These are phyloP conservation scores for Halocafeteria seosinensis DNA, from an alignment of 108 stramenopile species.

Conservation along the genomic window DNA sequence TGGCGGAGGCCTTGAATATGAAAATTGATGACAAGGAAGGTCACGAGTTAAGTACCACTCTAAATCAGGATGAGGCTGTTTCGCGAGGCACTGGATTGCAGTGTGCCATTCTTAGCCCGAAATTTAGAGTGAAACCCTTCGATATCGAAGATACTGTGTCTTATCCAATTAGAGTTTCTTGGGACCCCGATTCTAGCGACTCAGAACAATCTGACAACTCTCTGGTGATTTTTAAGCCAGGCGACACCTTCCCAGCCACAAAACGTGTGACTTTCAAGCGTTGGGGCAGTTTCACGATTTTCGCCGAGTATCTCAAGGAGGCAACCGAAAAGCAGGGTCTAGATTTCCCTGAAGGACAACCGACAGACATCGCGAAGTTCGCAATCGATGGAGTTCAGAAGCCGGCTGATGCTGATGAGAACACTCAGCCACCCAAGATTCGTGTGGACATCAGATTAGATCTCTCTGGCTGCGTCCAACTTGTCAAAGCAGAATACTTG, in stretches of 20 bases:
- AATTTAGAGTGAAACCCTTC: slow-evolving; percentile 91
- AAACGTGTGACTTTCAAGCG: slow-evolving; percentile 71
- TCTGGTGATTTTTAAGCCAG: slow-evolving; percentile 63
- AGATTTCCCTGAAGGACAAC: background rate
- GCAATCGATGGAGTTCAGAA: slow-evolving; percentile 25
- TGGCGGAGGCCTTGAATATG: slow-evolving; percentile 45
- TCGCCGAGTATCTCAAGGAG: slow-evolving; percentile 21
- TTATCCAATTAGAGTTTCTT: slow-evolving; percentile 63
- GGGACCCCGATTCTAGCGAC: slow-evolving; percentile 55
- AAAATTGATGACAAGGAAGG: slow-evolving; percentile 43
- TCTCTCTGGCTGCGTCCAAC: slow-evolving; percentile 63
- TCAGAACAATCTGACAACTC: slow-evolving; percentile 33
- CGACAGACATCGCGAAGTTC: slow-evolving; percentile 35
- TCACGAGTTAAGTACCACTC: slow-evolving; percentile 72
- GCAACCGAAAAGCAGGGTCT: background rate
- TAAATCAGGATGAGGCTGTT: slow-evolving; percentile 95
- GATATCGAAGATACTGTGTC: slow-evolving; percentile 52
- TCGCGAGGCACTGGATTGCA: slow-evolving; percentile 83
- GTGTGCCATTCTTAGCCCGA: slow-evolving; percentile 80
- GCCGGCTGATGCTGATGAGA: slow-evolving; percentile 9
- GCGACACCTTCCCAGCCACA: slow-evolving; percentile 69
- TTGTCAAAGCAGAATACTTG: slow-evolving; percentile 79
- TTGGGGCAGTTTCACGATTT: slow-evolving; percentile 27
- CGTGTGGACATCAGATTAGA: slow-evolving; percentile 88
- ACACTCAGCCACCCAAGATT: slow-evolving; percentile 61